Conservation (phyloP, 371 early-diverging fungal species). For the Actinomucor elegans region DNA sequence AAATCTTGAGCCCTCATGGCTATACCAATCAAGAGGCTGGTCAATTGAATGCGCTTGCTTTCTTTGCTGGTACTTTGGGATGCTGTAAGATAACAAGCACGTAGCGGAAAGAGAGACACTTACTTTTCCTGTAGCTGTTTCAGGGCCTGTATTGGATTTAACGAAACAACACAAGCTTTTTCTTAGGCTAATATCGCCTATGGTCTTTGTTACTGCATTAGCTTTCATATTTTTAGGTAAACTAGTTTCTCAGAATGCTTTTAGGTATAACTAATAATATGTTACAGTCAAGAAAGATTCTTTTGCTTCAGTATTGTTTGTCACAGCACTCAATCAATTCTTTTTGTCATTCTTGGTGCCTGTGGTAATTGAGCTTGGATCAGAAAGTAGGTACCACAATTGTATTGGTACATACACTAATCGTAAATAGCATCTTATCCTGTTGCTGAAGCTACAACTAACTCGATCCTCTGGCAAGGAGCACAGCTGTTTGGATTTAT, state of each 20-base stretch:
- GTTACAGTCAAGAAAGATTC: slow-evolving; percentile 36
- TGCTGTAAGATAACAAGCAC: slow-evolving; percentile 32
- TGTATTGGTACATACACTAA: not conserved
- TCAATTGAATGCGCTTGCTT: slow-evolving; percentile 30
- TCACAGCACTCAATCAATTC: slow-evolving; percentile 43
- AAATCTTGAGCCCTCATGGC: slow-evolving; percentile 54
- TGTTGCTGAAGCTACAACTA: slow-evolving; percentile 50
- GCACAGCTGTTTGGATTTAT: slow-evolving; percentile 53
- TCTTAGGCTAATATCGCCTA: slow-evolving; percentile 41
- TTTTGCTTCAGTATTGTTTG: slow-evolving; percentile 46
- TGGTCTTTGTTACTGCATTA: slow-evolving; percentile 44
- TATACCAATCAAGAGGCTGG: slow-evolving; percentile 52
- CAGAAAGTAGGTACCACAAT: slow-evolving; percentile 39
- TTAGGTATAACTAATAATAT: not conserved
- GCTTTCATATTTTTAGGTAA: slow-evolving; percentile 45
- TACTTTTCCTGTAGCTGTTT: slow-evolving; percentile 21
- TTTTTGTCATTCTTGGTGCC: slow-evolving; percentile 53
- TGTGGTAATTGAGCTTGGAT: slow-evolving; percentile 51
- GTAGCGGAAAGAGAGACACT: too few relatives aligned
- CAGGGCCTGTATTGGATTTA: slow-evolving; percentile 52
- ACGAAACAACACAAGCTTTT: slow-evolving; percentile 52
- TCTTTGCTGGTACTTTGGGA: slow-evolving; percentile 37
- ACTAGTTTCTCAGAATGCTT: too few relatives aligned
- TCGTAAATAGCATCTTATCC: slow-evolving; percentile 44
- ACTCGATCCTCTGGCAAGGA: slow-evolving; percentile 51